Evolutionary conservation across 1,284 basidiomycete genomes (phyloP).

Genomic region (Entoloma clypeatum): DNA sequence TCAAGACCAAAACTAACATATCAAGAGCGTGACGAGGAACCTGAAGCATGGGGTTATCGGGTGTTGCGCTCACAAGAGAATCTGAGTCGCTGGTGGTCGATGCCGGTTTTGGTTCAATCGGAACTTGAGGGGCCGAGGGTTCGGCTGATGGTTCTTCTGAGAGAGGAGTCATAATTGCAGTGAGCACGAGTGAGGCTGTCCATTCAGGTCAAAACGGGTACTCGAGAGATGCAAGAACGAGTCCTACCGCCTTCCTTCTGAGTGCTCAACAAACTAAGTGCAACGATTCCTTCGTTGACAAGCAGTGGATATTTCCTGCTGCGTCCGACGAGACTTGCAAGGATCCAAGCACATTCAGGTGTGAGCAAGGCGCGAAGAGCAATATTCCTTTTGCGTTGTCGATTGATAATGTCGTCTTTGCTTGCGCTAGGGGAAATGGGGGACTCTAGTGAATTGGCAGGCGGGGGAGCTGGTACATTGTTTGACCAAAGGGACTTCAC

Average conservation of each 20-base stretch:
- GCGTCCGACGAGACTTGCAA: conserved; percentile 71
- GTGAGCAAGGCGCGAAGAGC: conserved; percentile 56
- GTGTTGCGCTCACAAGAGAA: conserved; percentile 40
- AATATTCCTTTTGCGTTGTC: conserved; percentile 46
- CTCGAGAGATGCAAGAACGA: conserved; percentile 4
- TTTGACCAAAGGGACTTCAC: conserved; percentile 68
- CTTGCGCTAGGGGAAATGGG: conserved; percentile 16
- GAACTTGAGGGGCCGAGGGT: too few species aligned
- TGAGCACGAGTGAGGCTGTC: conserved; percentile 58
- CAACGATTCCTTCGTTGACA: conserved; percentile 87
- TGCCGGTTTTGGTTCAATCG: conserved; percentile 39
- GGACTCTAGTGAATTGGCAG: conserved; percentile 15
- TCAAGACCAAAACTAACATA: conserved; percentile 58
- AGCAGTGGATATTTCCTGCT: conserved; percentile 81
- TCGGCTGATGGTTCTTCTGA: conserved; percentile 28
- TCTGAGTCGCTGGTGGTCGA: conserved; percentile 38
- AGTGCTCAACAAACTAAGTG: conserved; percentile 73
- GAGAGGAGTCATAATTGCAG: conserved; percentile 50
- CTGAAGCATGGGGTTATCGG: conserved; percentile 37
- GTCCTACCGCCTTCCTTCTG: conserved; percentile 59
- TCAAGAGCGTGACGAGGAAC: conserved; percentile 55
- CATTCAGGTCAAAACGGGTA: conserved; percentile 15
- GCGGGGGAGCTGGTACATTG: conserved; percentile 34
- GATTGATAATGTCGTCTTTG: conserved; percentile 25
- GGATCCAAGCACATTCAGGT: conserved; percentile 50